Base-by-base conservation (phyloP, 148 eudicot species). In the Vaccinium vitisidaea region DNA sequence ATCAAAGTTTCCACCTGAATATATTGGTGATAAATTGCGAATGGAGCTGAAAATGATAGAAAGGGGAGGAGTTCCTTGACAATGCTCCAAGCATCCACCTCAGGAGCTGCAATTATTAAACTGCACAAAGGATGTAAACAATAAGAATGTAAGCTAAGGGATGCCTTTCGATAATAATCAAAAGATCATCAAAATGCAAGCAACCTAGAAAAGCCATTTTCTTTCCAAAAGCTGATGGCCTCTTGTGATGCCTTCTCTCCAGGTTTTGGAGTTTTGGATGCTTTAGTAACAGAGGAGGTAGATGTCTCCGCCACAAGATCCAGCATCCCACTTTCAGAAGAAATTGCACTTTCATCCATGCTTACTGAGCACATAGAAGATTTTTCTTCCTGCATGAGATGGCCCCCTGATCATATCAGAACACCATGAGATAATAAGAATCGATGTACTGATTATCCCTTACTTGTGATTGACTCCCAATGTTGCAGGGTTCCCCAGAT, bases 1-100 rank as follows among this genome's bases (percentile, higher is more conserved):
- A 50, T 50, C 56, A 77, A 67, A 58, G 49, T 39, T 65, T 75
- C 79, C 27, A 96, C 99, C 97, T 97, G 96, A 84, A 92, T 90
- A 89, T 95, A 91, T 81, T 94, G 99, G 87, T 95, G 98, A 90
- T 93, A 97, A 76, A 97, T 90, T 36, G 94, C 99, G 86, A 97
- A 97, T 56, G 99, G 90, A 39, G 98, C 98, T 2, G 99, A 95
- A 89, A 83, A 92, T 48, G 99, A 86, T 83, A 97, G 85, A 88
- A 92, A 92, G 39, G 99, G 98, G 65, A 93, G 87, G 48, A 97
- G 85, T 85, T 97, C 94, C 86, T 91, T 97, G 23, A 91, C 86
- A 84, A 91, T 84, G 78, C 84, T 87, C 98, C 98, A 95, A 63
- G 91, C 93, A 94, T 97, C 99, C 85, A 84, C 83, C n/a, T 94